Base-by-base conservation (phyloP, 306 rosid genomes). In the Castanea mollissima region DNA sequence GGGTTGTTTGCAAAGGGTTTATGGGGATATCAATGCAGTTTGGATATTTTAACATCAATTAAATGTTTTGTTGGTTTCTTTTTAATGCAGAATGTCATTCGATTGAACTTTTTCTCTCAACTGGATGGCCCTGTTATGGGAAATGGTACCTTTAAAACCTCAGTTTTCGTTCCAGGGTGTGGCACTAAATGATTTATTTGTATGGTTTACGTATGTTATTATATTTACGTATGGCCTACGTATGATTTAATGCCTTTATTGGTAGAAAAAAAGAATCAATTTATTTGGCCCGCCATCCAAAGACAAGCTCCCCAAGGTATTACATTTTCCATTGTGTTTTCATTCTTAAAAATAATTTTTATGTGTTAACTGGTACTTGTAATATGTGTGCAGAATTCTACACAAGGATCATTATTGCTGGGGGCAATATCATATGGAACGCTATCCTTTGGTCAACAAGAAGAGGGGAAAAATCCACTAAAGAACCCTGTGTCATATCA, bases 111-210 rank as follows among this genome's bases (percentile, higher is more conserved):
- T 87, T 95, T 88, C 88, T 86, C 99, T 80, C 94, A 91, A 88
- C 99, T 97, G 18, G 99, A 95, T 89, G 99, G 96, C 71, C 89
- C 94, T 41, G 68, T 95, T 86, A 83, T 88, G 81, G 99, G 98
- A 86, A 90, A 90, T 70, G 88, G 98, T 79, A 76, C 91, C 78
- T 95, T 79, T 68, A 92, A 89, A 79, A 89, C 99, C 74, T 89
- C 97, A 27, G 63, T 80, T 56, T 85, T 95, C 77, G 86, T 91
- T 85, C 97, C 99, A 59, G 97, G 98, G 99, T 95, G 86, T 31
- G 94, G 68, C 51, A 29, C 71, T 52, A 25, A 78, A 78, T 78
- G 73, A 87, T 9, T 80, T 78, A 63, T 78, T 74, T 51, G n/a
- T 69, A 46, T 73, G 56, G 55, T 83, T 76, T 76, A 55, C 18